Base-by-base conservation (phyloP, 1,284 basidiomycete species). In the Fomes fomentarius region DNA sequence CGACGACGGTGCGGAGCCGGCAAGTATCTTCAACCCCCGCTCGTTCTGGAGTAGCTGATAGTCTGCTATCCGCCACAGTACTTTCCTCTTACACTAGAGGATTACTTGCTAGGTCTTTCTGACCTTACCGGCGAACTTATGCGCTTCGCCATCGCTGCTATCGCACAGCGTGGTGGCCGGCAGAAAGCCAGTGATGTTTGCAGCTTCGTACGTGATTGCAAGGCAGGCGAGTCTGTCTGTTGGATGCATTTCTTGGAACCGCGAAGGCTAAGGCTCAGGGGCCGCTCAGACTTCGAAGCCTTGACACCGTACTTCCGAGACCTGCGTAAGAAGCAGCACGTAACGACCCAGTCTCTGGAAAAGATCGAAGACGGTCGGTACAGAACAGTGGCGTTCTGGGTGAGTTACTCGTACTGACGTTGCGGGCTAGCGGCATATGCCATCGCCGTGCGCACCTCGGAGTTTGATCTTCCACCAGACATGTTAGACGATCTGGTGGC, bases 101-200 rank as follows among this genome's bases (percentile, higher is more conserved):
- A 98, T 64, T 98, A 98, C 69, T 77, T 98, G 14, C 82, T 98
- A 2, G 96, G 96, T 14, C 76, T 98, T 26, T 94, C 93, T 1
- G 96, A 99, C 70, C 77, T 99, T 30, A 97, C 94, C 0, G 96
- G 96, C 38, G 96, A 98, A 72, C 83, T 96, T n/a, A 98, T 98
- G 96, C 84, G 96, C 33, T 91, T 90, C 59, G 94, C 94, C 4
- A 97, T 96, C 56, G 91, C 85, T 38, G 78, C 84, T 12, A 82
- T 91, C 42, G 77, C 87, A 8, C 82, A 82, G 21, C 84, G 84
- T 30, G 89, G 89, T 1, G 88, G 91, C 22, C 83, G 87, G 45
- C 76, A 80, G 54, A 87, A 82, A 60, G 91, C 93, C 5, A 76
- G 76, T 38, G 76, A 84, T 56, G 83, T 94, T 3, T 90, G 90